Evolutionary conservation across 2,329 filamentous ascomycete species (phyloP).

Genomic region (Curvularia eragrostidis): DNA sequence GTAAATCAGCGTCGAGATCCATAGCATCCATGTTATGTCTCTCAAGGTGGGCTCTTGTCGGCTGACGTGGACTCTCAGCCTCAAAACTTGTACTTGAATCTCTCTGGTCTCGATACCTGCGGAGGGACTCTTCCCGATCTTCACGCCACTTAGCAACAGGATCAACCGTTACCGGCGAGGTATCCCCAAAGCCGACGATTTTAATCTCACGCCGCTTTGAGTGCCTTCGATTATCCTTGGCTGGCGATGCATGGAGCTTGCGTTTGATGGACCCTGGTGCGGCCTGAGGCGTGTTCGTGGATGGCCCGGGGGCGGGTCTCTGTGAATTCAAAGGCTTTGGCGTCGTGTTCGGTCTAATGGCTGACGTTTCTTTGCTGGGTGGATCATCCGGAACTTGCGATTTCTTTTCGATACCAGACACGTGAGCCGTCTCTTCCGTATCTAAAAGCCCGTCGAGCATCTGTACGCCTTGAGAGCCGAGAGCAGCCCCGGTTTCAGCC

Average conservation of each 20-base stretch:
- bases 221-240: slow-evolving; percentile 23
- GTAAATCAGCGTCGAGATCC: slow-evolving; percentile 7
- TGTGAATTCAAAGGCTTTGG: neutral
- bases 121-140: slow-evolving; percentile 23
- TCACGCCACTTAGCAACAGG: slow-evolving; percentile 8
- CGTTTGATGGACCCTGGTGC: slow-evolving; percentile 27
- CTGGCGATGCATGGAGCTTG: slow-evolving; percentile 30
- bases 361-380: neutral
- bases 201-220: slow-evolving; percentile 37
- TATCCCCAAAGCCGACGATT: slow-evolving; percentile 23
- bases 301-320: neutral
- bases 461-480: neutral
- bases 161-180: slow-evolving; percentile 8
- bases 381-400: neutral
- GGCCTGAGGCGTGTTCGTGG: neutral
- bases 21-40: slow-evolving; percentile 14
- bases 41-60: slow-evolving; percentile 1
- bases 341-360: neutral
- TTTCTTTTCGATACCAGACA: neutral
- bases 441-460: neutral
- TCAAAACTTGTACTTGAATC: slow-evolving; percentile 25
- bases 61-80: slow-evolving; percentile 15
- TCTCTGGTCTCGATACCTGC: slow-evolving; percentile 21
- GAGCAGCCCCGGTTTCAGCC: no score
- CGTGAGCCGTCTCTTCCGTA: neutral